These are phyloP conservation scores for Dysphania ambrosioides DNA, from an alignment of 148 eudicot species.

Conservation along the genomic window DNA sequence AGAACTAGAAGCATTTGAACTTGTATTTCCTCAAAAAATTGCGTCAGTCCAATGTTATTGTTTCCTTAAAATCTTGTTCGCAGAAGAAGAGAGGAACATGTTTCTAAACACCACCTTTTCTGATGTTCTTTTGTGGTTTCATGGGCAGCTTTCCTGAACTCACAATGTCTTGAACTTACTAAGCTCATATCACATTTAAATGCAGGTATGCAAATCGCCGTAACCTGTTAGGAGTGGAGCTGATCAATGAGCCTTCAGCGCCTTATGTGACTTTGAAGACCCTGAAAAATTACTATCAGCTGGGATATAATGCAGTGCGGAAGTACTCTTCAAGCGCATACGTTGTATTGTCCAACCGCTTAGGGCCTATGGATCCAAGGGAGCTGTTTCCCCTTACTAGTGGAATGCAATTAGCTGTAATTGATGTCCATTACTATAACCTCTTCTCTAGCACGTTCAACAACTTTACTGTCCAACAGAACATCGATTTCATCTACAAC, in stretches of 20 bases:
- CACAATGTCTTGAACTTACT: neutral
- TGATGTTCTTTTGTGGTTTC: no score
- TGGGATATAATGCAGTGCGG: constrained; percentile 39
- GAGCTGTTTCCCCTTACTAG: constrained; percentile 40
- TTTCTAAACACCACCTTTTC: neutral
- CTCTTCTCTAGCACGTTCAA: constrained; percentile 22
- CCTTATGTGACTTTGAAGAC: constrained; percentile 30
- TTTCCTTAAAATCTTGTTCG: neutral
- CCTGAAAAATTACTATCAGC: constrained; percentile 31
- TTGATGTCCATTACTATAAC: constrained; percentile 47
- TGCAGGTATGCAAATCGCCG: constrained; percentile 22
- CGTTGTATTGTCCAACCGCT: constrained; percentile 41
- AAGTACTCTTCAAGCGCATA: constrained; percentile 35
- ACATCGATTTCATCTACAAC: constrained; percentile 31
- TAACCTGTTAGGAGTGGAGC: constrained; percentile 34
- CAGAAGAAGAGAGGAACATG: no score
- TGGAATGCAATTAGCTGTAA: constrained; percentile 20
- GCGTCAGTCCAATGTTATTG: no score
- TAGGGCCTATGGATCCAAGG: constrained; percentile 24
- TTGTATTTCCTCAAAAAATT: no score
- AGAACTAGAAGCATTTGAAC: neutral
- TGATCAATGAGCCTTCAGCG: constrained; percentile 45
- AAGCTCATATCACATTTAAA: neutral
- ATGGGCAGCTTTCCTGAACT: no score
- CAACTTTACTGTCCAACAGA: constrained; percentile 23